These are phyloP conservation scores for Ophiostoma quercus DNA, from an alignment of 2,329 filamentous ascomycete genomes.

Conservation along the genomic window DNA sequence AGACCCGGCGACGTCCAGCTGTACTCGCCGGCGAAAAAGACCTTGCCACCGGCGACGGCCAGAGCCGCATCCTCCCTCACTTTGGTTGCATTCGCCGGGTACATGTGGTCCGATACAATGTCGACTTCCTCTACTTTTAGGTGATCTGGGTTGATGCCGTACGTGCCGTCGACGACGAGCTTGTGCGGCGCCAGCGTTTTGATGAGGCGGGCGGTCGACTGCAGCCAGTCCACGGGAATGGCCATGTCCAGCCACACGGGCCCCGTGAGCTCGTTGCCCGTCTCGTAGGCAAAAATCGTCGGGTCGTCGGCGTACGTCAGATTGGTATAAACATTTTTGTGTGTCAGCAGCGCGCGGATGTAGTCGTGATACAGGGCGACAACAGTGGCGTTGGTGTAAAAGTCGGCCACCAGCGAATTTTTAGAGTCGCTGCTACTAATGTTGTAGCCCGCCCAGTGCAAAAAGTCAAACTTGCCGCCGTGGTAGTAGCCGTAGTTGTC, in stretches of 20 bases:
- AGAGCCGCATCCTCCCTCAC: background rate
- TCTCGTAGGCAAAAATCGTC: background rate
- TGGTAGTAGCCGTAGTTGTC: slow-evolving; percentile 7
- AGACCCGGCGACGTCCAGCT: slow-evolving; percentile 5
- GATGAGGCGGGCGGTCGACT: background rate
- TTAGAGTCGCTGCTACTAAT: background rate
- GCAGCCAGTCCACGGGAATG: background rate
- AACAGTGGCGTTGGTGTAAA: background rate
- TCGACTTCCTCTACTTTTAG: background rate
- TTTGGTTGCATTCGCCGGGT: background rate
- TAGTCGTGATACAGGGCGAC: background rate
- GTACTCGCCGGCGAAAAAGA: slow-evolving; percentile 6
- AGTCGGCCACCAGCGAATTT: background rate
- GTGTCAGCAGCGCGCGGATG: background rate
- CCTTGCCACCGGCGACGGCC: background rate
- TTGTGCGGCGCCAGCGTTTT: background rate
- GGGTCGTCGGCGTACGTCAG: slow-evolving; percentile 6
- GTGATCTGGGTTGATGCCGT: background rate
- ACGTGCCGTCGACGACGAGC: slow-evolving; percentile 4
- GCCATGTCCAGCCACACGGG: background rate
- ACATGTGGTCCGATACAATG: background rate
- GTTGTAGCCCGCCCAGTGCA: background rate
- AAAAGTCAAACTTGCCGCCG: slow-evolving; percentile 4
- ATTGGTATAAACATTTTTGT: background rate
- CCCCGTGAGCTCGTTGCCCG: slow-evolving; percentile 1